phyloP scores from a whole-genome alignment of 2,329 filamentous ascomycete genomes.

The Penicillium decumbens region DNA sequence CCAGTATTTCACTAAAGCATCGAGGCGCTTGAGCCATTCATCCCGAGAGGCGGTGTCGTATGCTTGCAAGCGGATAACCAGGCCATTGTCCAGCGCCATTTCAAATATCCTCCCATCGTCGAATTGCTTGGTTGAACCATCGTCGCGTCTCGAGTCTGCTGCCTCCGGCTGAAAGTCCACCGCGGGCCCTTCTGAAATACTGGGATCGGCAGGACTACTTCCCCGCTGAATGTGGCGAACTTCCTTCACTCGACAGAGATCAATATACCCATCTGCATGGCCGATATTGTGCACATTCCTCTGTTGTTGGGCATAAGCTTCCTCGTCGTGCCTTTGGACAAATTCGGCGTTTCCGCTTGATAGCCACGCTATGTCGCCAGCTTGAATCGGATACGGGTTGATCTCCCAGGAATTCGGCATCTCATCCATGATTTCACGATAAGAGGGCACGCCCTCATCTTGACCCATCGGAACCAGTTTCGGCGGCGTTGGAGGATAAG shows the following conservation, averaged over 20 bases:
- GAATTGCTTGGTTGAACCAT: slow-evolving; percentile 51
- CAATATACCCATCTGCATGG: slow-evolving; percentile 60
- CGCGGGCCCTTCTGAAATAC: slow-evolving; percentile 50
- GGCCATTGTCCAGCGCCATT: slow-evolving; percentile 56
- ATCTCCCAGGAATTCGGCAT: slow-evolving; percentile 59
- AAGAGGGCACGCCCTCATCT: slow-evolving; percentile 49
- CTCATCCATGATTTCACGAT: slow-evolving; percentile 52
- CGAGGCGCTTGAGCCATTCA: slow-evolving; percentile 59
- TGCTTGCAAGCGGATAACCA: slow-evolving; percentile 58
- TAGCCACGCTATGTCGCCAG: slow-evolving; percentile 56
- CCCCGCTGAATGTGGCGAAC: slow-evolving; percentile 54
- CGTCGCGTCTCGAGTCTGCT: slow-evolving; percentile 46
- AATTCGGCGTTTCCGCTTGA: slow-evolving; percentile 44
- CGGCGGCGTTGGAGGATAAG: slow-evolving; percentile 57
- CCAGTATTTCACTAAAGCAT: slow-evolving; percentile 59
- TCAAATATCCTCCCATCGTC: slow-evolving; percentile 59
- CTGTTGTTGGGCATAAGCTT: slow-evolving; percentile 56
- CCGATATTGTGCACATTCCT: slow-evolving; percentile 56
- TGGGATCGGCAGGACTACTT: slow-evolving; percentile 50
- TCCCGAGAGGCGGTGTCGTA: slow-evolving; percentile 55
- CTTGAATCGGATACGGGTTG: slow-evolving; percentile 56
- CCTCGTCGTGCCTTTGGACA: slow-evolving; percentile 51
- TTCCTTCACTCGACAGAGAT: slow-evolving; percentile 54
- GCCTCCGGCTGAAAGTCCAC: slow-evolving; percentile 53
- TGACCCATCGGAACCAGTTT: slow-evolving; percentile 45